Conservation (phyloP, 371 early-diverging fungal genomes). For the Mycotypha africana region DNA sequence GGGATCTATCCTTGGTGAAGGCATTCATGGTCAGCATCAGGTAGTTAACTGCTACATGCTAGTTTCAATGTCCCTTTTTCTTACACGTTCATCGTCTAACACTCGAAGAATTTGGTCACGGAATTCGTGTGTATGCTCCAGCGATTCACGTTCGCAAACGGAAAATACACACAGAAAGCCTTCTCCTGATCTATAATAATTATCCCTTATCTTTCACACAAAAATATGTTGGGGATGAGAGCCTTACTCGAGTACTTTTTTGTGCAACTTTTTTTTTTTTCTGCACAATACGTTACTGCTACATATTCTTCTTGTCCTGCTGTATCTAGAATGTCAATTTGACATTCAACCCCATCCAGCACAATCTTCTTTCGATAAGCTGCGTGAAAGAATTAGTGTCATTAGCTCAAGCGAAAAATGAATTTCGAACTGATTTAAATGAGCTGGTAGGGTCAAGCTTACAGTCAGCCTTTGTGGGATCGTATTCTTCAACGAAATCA, state of each 20-base stretch:
- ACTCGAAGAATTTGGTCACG: conserved; percentile 87
- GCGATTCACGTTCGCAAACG: conserved; percentile 76
- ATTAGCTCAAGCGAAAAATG: too few relatives aligned
- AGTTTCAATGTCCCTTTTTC: too few relatives aligned
- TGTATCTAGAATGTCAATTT: conserved; percentile 91
- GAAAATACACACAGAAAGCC: conserved; percentile 90
- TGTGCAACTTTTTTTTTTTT: too few relatives aligned
- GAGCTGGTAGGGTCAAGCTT: conserved; percentile 17
- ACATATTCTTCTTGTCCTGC: conserved; percentile 92
- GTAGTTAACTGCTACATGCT: background rate
- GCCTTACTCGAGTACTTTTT: too few relatives aligned
- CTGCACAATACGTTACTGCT: conserved; percentile 40
- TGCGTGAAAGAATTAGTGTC: conserved; percentile 1
- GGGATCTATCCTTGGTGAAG: conserved; percentile 55
- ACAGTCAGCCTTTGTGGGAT: conserved; percentile 93
- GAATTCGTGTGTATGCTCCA: conserved; percentile 81
- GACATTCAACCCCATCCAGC: conserved; percentile 69
- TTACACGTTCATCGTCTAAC: conserved; percentile 77
- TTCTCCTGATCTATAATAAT: conserved; percentile 88
- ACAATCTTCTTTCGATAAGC: conserved; percentile 69
- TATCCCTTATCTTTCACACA: conserved; percentile 80
- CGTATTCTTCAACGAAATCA: conserved; percentile 93
- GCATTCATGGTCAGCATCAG: too few relatives aligned
- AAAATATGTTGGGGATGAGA: background rate
- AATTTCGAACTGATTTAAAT: too few relatives aligned